Evolutionary conservation across 2,329 filamentous ascomycete species (phyloP), one percentile per base, ranked within the genome.

Genomic region (Cladophialophora psammophila): DNA sequence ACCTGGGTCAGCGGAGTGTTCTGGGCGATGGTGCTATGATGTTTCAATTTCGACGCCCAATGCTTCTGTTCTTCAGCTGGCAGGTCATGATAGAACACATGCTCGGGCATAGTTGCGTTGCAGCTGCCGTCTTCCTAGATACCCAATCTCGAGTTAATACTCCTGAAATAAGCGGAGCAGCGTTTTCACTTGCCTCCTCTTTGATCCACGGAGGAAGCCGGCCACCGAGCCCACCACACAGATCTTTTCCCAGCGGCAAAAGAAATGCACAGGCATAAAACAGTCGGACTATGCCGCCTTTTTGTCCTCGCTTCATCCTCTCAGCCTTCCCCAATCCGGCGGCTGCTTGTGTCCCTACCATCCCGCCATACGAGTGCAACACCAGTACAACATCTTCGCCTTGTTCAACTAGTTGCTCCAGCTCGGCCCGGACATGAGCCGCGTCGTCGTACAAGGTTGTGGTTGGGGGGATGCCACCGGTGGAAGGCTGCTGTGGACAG

Each of bases 81-180:
- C 35, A 80, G 64, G 57, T 80, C 78, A 55, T 78, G 76, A 62
- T 79, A 80, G 64, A 80, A 78, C 45, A 74, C 70, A 9, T 74
- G 53, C 20, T 55, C 61, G 5, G 67, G 63, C 8, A 34, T 55
- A 15, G 59, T 38, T 13, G 63, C 60, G 18, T 66, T 66, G 56
- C 63, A 66, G 45, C 56, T 64, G 3, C 66, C 63, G 36, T 68
- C 54, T 36, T 61, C 56, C 63, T 68, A 34, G 8, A 59, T 35
- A 40, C 15, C 26, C 26, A 26, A 18, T 15, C 18, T 12, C 20
- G 45, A 65, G 34, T 55, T 31, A 9, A 15, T 12, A 26, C 34
- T 35, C 5, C n/a, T 20, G 59, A n/a, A 20, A 31, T 34, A 20
- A 53, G 15, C 38, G 9, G n/a, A n/a, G 8, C 42, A 4, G 10